phyloP scores from a whole-genome alignment of 2,329 filamentous ascomycete genomes.

The Massarina eburnea region DNA sequence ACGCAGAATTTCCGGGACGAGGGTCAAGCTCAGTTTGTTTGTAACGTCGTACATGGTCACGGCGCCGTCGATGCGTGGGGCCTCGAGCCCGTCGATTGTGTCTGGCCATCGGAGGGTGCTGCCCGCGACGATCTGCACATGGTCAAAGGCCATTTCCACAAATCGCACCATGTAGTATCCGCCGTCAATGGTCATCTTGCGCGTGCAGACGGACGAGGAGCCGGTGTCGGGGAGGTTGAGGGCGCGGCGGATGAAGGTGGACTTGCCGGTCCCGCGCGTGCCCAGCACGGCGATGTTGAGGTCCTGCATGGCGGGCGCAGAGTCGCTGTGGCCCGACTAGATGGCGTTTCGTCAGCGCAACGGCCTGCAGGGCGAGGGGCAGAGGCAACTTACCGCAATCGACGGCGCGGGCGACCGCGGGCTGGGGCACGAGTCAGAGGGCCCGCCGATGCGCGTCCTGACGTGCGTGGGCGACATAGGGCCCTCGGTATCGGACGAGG shows the following conservation, averaged over 20 bases:
- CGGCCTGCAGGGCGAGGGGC: neutral
- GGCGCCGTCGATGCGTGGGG: conserved; percentile 79
- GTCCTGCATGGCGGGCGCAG: conserved; percentile 48
- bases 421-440: conserved; percentile 17
- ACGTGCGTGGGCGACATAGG: conserved; percentile 40
- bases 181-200: conserved; percentile 60
- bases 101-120: conserved; percentile 60
- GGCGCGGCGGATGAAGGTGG: conserved; percentile 60
- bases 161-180: conserved; percentile 59
- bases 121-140: conserved; percentile 55
- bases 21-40: conserved; percentile 71
- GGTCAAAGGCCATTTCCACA: conserved; percentile 57
- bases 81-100: conserved; percentile 62
- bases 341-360: conserved; percentile 20
- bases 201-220: conserved; percentile 46
- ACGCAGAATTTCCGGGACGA: conserved; percentile 78
- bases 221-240: conserved; percentile 55
- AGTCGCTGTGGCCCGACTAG: conserved; percentile 32
- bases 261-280: conserved; percentile 57
- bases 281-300: conserved; percentile 63
- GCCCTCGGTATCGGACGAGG: conserved; percentile 42
- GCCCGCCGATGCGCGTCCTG: conserved; percentile 18
- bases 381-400: conserved; percentile 25
- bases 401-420: conserved; percentile 23
- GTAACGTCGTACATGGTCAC: conserved; percentile 87